A percentile compares a stretch with the other conserved stretches of the same genome.
Evolutionary conservation across 306 rosid species (phyloP).

Genomic region (Cucumis hystrix): DNA sequence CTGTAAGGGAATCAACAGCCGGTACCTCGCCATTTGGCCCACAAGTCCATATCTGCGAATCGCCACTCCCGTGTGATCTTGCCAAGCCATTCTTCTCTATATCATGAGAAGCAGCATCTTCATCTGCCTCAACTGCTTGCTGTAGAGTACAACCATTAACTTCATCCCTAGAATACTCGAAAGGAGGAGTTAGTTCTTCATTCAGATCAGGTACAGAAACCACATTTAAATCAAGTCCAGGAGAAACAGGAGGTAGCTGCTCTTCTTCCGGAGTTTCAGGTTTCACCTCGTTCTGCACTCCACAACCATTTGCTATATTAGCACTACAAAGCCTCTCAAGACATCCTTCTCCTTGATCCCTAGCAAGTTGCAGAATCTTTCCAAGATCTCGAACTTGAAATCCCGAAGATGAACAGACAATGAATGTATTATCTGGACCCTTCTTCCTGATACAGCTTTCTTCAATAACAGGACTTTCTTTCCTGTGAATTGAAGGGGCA

Average conservation of each 20-base stretch:
- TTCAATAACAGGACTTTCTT: slow-evolving; percentile 27
- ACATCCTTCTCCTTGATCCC: slow-evolving; percentile 76
- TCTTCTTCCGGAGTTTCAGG: slow-evolving; percentile 42
- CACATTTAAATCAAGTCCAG: slow-evolving; percentile 82
- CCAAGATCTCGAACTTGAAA: slow-evolving; percentile 96
- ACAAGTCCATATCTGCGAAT: slow-evolving; percentile 75
- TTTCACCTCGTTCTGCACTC: slow-evolving; percentile 28
- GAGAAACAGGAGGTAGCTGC: slow-evolving; percentile 42
- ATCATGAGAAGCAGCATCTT: slow-evolving; percentile 83
- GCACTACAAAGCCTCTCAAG: slow-evolving; percentile 60
- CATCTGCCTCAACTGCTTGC: slow-evolving; percentile 84
- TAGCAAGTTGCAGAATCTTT: slow-evolving; percentile 57
- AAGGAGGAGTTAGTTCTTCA: slow-evolving; percentile 91
- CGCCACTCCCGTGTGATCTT: slow-evolving; percentile 83
- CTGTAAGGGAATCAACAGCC: slow-evolving; percentile 77
- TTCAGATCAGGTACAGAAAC: slow-evolving; percentile 88
- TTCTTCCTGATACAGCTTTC: slow-evolving; percentile 37
- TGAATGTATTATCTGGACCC: slow-evolving; percentile 34
- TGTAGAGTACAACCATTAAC: slow-evolving; percentile 80
- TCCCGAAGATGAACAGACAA: slow-evolving; percentile 39
- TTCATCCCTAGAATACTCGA: slow-evolving; percentile 85
- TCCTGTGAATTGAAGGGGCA: slow-evolving; percentile 22
- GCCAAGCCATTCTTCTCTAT: slow-evolving; percentile 54
- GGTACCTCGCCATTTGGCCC: slow-evolving; percentile 58
- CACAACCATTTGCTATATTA: slow-evolving; percentile 50